These are phyloP conservation scores for Trichoderma sp. DNA, from an alignment of 2,329 filamentous ascomycete genomes.

Conservation along the genomic window DNA sequence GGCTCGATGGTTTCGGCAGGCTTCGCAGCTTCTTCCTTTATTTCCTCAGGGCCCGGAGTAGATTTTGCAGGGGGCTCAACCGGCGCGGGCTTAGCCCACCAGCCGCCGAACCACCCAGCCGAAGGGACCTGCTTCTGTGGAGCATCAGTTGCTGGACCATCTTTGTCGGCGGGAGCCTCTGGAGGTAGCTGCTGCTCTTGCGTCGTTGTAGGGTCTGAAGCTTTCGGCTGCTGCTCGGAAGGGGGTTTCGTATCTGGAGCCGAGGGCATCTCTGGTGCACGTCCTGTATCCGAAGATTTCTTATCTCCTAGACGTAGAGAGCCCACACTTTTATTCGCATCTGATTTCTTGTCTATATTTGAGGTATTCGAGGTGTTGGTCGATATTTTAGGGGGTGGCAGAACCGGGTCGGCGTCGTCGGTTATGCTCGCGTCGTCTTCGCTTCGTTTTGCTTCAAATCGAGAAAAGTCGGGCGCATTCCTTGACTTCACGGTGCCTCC, in stretches of 20 bases:
- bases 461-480: conserved; percentile 48
- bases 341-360: neutral
- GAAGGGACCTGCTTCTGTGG: conserved; percentile 31
- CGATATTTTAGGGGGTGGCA: conserved; percentile 24
- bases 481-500: conserved; percentile 51
- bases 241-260: neutral
- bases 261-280: neutral
- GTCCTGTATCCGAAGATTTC: neutral
- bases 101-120: conserved; percentile 57
- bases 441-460: conserved; percentile 45
- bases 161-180: conserved; percentile 26
- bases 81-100: conserved; percentile 38
- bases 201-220: neutral
- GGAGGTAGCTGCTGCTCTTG: neutral
- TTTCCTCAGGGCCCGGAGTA: neutral
- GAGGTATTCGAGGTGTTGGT: neutral
- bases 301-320: neutral
- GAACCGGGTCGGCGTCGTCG: neutral
- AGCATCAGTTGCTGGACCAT: neutral
- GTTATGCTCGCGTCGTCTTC: conserved; percentile 33
- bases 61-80: conserved; percentile 24
- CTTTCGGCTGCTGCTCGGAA: neutral
- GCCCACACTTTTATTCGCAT: neutral
- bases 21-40: neutral
- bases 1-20: neutral